These are phyloP conservation scores for Candida peoriensis DNA, from an alignment of 805 yeast genomes.

Conservation along the genomic window DNA sequence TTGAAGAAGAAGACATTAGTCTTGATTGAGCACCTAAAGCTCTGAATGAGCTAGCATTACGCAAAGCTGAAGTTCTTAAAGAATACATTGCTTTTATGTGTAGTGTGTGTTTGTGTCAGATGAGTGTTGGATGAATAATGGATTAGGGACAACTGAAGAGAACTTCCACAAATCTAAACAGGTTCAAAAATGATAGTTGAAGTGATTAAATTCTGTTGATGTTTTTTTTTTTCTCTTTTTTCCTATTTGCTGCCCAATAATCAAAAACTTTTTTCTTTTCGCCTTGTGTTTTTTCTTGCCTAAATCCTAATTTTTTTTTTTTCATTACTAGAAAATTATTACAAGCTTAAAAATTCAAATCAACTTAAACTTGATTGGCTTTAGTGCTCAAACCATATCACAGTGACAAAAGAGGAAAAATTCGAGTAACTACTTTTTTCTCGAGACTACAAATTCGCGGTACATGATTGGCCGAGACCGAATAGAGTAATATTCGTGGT, in stretches of 20 bases:
- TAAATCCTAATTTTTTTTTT: not conserved
- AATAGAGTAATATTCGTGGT: no score
- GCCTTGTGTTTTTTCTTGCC: conserved; percentile 7
- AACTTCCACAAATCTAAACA: no score
- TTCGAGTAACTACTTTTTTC: not conserved
- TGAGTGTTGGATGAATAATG: conserved; percentile 2
- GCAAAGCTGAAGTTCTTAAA: conserved; percentile 26
- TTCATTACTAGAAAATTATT: not conserved
- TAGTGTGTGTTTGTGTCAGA: not conserved
- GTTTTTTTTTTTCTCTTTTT: conserved; percentile 2
- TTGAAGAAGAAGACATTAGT: conserved; percentile 32
- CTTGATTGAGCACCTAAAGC: conserved; percentile 23
- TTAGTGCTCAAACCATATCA: conserved; percentile 9
- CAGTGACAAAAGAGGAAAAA: no score
- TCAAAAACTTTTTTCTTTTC: not conserved
- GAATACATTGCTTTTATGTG: conserved; percentile 20
- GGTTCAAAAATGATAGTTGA: no score
- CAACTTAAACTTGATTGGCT: conserved; percentile 24
- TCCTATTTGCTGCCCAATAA: conserved; percentile 1
- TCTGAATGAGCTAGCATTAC: conserved; percentile 18
- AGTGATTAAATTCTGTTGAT: not conserved
- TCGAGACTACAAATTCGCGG: not conserved
- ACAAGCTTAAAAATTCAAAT: conserved; percentile 15
- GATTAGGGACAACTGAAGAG: no score
- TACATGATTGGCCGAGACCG: not conserved